Base-by-base conservation (phyloP, 768 basidiomycete species). In the Pleurotus ostreatus region DNA sequence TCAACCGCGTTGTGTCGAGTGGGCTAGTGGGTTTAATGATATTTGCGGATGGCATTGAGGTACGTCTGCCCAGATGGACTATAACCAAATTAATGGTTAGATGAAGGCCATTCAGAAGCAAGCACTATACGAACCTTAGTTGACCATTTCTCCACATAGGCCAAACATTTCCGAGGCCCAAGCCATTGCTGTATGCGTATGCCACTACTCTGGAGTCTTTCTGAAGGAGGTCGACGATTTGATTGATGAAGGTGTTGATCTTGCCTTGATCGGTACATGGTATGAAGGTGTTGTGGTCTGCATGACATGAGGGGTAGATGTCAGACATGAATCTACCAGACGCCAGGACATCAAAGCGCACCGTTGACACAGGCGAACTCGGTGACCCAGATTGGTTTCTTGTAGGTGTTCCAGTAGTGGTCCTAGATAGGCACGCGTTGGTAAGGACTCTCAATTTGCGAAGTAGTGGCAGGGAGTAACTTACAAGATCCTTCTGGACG, bases 351-450 rank as follows among this genome's bases (percentile, higher is more conserved):
- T 11, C 8, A 13, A 1, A n/a, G 55, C 64, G 16, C 55, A 75
- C 77, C 77, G 49, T 78, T 69, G 30, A 78, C 77, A 56, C 78
- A 79, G 49, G 78, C 77, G 59, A 78, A 77, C 60, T 79, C 78
- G 20, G 77, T 74, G 13, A 79, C 70, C 77, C 77, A 79, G 53
- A 79, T 71, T 1, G 78, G 77, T 63, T 76, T 78, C 59, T 72
- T 70, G 60, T 78, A 79, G 2, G 55, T 66, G 40, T 59, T 62
- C 63, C 68, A 68, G 59, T 79, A 79, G 57, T 79, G 71, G 45
- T 73, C 70, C 78, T 77, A 3, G 52, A 30, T 26, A 6, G 25
- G 26, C 5, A 57, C 15, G 39, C 30, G 12, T 9, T 9, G 5
- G 23, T 46, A 48, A n/a, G 59, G 39, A 46, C 46, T 15, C 22